Evolutionary conservation across 352 stramenopile genomes (phyloP), one percentile per base, ranked within the genome.

Genomic region (Phytophthora uliginosa): DNA sequence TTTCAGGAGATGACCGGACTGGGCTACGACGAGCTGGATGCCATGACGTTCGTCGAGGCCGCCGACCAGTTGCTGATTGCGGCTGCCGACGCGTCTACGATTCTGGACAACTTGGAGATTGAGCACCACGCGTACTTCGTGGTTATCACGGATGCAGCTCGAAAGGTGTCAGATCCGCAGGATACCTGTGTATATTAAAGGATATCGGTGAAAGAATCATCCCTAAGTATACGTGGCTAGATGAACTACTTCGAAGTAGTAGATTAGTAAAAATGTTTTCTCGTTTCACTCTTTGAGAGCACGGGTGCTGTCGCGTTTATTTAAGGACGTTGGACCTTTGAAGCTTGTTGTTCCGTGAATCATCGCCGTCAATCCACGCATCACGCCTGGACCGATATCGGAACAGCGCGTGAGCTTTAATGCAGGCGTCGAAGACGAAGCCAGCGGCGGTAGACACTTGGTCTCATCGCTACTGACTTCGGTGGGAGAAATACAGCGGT

Each of bases 1-100:
- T 90, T 93, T 51, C 65, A 71, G 13, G 86, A 93, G 63, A 78
- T 89, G 52, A 87, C 78, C 4, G 71, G 81, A 31, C 72, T 76
- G 6, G 75, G 55, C 28, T 80, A 84, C 66, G 56, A 68, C 4
- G 75, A 83, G 12, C 67, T 93, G 9, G 63, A 82, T 17, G 74
- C 60, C 6, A 78, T 92, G 71, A 83, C 53, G 17, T 84, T 91
- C 51, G 38, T 86, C 2, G 79, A 89, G 42, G 74, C 85, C 2
- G 66, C 79, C 8, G 57, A 83, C 24, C 58, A 78, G 22, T 67
- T 90, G n/a, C 52, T 81, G 50, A 58, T 69, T 36, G 71, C 74
- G 26, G 66, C 63, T 13, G 13, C 42, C 3, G 61, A 78, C 42
- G 28, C 67, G 0, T 53, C 53, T 5, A 81, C 71, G 8, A 82